A percentile compares a stretch with the other conserved stretches of the same genome.
Conservation (phyloP, 768 basidiomycete species). For the Podaxis mareebaensis region DNA sequence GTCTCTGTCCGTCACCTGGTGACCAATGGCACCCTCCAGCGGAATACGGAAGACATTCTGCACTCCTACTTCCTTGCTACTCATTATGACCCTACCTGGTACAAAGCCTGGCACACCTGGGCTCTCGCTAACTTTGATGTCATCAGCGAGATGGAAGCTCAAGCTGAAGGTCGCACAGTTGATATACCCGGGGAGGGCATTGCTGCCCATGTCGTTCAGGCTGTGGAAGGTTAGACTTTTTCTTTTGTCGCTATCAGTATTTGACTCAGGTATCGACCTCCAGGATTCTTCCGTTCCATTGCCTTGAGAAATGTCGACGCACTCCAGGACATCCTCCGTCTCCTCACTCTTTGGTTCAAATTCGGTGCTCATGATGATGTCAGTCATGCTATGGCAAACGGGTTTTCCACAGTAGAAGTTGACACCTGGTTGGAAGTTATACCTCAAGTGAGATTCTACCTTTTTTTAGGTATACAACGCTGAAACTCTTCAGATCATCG, state of each 20-base stretch:
- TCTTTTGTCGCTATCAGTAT: neutral
- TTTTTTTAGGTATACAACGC: neutral
- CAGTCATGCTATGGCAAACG: conserved; percentile 82
- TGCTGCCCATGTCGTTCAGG: conserved; percentile 84
- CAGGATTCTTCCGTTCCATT: conserved; percentile 95
- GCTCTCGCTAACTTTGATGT: conserved; percentile 96
- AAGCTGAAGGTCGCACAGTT: conserved; percentile 50
- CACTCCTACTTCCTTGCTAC: conserved; percentile 86
- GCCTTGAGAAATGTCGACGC: conserved; percentile 87
- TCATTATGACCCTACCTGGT: conserved; percentile 93
- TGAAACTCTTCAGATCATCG: conserved; percentile 73
- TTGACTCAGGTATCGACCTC: conserved; percentile 14
- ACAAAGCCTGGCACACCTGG: conserved; percentile 99
- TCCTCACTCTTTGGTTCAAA: conserved; percentile 98
- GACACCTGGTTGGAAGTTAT: conserved; percentile 99
- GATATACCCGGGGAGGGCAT: conserved; percentile 66
- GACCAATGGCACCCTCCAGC: conserved; percentile 37
- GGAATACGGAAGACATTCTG: conserved; percentile 80
- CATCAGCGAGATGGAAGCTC: conserved; percentile 75
- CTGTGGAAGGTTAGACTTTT: conserved; percentile 70
- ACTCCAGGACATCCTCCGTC: conserved; percentile 89
- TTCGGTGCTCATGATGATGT: conserved; percentile 91
- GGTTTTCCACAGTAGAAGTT: conserved; percentile 87
- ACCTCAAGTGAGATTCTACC: conserved; percentile 76
- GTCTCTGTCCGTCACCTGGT: neutral